These are phyloP conservation scores for Phaeolepiota aurea DNA, from an alignment of 768 basidiomycete species.

Conservation along the genomic window DNA sequence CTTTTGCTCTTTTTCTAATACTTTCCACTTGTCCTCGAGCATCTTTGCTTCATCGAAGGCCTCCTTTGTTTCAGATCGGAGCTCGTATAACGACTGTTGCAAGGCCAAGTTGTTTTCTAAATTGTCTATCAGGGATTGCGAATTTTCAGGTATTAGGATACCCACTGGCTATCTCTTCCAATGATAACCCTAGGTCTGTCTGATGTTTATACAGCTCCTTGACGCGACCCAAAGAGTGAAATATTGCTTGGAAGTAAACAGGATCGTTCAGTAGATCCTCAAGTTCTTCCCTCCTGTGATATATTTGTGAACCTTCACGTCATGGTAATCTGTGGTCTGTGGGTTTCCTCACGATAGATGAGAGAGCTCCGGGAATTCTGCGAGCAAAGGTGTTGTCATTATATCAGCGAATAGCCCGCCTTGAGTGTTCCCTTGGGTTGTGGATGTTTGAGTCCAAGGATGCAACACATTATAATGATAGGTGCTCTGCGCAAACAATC, in stretches of 20 bases:
- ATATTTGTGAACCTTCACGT: no score
- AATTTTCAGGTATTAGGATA: slow-evolving; percentile 4
- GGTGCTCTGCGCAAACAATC: slow-evolving; percentile 13
- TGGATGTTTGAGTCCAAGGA: background rate
- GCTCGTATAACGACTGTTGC: slow-evolving; percentile 65
- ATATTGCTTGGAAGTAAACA: slow-evolving; percentile 78
- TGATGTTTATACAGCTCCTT: slow-evolving; percentile 70
- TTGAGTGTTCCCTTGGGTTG: background rate
- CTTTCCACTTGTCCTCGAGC: slow-evolving; percentile 78
- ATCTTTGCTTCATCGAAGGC: slow-evolving; percentile 83
- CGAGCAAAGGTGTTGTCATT: slow-evolving; percentile 38
- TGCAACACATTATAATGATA: background rate
- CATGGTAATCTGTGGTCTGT: no score
- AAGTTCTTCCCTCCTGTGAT: slow-evolving; percentile 84
- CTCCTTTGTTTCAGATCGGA: slow-evolving; percentile 77
- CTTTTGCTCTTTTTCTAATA: slow-evolving; percentile 80
- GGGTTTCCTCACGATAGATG: slow-evolving; percentile 59
- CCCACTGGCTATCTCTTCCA: slow-evolving; percentile 82
- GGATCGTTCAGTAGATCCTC: slow-evolving; percentile 82
- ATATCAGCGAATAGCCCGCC: no score
- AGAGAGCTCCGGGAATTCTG: slow-evolving; percentile 68
- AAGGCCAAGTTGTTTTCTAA: slow-evolving; percentile 69
- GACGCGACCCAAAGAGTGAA: slow-evolving; percentile 72
- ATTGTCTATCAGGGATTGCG: background rate
- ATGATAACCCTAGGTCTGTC: slow-evolving; percentile 72